Conservation (phyloP, 208 protist genomes). For the Hexamita inflata region DNA sequence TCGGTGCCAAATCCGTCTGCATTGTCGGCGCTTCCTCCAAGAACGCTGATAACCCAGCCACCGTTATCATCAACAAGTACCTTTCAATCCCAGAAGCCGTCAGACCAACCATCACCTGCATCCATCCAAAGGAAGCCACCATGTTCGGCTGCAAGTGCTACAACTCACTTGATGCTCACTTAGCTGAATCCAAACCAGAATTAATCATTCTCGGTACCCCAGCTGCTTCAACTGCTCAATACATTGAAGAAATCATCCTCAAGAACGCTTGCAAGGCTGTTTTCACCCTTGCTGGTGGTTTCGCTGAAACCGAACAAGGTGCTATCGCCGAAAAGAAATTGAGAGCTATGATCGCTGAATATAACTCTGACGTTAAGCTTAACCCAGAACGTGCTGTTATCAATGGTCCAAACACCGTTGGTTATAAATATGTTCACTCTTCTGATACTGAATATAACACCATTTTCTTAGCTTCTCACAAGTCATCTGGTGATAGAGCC, state of each 20-base stretch:
- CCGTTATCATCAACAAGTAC: slow-evolving; percentile 35
- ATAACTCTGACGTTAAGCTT: neutral
- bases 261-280: slow-evolving; percentile 26
- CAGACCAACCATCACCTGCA: slow-evolving; percentile 3
- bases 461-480: slow-evolving; percentile 36
- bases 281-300: slow-evolving; percentile 38
- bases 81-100: neutral
- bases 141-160: slow-evolving; percentile 32
- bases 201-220: slow-evolving; percentile 38
- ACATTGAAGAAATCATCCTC: slow-evolving; percentile 17
- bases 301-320: slow-evolving; percentile 41
- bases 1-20: slow-evolving; percentile 27
- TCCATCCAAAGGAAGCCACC: slow-evolving; percentile 13
- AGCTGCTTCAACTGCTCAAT: neutral
- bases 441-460: slow-evolving; percentile 15
- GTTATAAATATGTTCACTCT: neutral
- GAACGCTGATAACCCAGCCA: slow-evolving; percentile 15
- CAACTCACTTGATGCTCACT: neutral
- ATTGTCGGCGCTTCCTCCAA: slow-evolving; percentile 39
- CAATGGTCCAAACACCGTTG: slow-evolving; percentile 45
- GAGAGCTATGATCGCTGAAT: slow-evolving; percentile 17
- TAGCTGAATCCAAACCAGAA: neutral
- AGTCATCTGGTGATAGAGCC: neutral
- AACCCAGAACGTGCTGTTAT: slow-evolving; percentile 40
- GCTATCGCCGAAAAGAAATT: slow-evolving; percentile 26